Base-by-base conservation (phyloP, 164 flowering plant species). In the Taxillus chinensis region DNA sequence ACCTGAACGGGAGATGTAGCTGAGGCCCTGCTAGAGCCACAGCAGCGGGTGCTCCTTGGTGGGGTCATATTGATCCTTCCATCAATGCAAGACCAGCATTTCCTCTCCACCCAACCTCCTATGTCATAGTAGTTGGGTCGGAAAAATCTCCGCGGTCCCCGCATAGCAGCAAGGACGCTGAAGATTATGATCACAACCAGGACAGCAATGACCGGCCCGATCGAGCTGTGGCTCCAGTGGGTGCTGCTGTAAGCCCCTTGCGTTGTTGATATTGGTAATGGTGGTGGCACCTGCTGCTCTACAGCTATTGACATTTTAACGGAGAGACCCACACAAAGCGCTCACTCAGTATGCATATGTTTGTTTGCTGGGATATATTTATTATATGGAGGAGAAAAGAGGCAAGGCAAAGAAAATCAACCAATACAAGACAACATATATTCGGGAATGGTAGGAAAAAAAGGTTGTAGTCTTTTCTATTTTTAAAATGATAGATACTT, bases 11-110 rank as follows among this genome's bases (percentile, higher is more conserved):
- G 13, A 43, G 46, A 9, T 3, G 51, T 8, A 11, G 51, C 3
- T 1, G 12, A 6, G 4, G 61, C 16, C 2, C 55, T 45, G 7
- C 54, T 39, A 15, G 7, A 6, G 61, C 39, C 17, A 43, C 27
- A n/a, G 14, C 39, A 41, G 51, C 27, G 59, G 27, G 54, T 57
- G 3, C 41, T 46, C 3, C 40, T 65, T 7, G 53, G 75, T 37
- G 72, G 57, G 0, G 72, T 69, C 2, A 63, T 56, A 39, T 13
- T 52, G 50, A 74, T 59, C 5, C 63, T 55, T 39, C 83, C 83
- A 39, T 81, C 82, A 27, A 81, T 67, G 68, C 85, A 81, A 41
- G 85, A 64, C 3, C 80, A 63, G 66, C 74, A 81, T 63, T 77
- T 76, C 0, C 55, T 56, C 71, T 81, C 80, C 5, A 67, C 63